These are phyloP conservation scores for Gossypium gossypioides DNA, from an alignment of 441 rosid species.

Conservation along the genomic window DNA sequence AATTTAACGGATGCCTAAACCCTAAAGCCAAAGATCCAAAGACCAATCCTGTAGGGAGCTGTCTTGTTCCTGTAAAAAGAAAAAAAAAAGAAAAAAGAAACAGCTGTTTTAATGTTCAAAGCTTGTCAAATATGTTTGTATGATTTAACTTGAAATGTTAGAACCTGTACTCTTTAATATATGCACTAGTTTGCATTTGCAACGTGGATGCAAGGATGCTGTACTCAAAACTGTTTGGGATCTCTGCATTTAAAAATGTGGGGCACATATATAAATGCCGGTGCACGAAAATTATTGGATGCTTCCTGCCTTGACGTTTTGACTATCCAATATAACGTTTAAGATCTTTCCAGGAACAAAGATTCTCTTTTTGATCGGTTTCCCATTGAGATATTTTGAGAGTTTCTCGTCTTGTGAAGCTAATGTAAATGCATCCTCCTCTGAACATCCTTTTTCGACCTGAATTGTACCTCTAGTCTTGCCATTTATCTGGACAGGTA, in stretches of 20 bases:
- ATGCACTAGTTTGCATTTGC: background rate
- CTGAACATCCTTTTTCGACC: slow-evolving; percentile 75
- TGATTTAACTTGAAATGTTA: background rate
- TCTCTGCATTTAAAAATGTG: background rate
- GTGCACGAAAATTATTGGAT: slow-evolving; percentile 7
- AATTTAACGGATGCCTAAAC: background rate
- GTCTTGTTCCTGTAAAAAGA: background rate
- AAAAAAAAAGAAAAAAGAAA: background rate
- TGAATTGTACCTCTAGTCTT: slow-evolving; percentile 83
- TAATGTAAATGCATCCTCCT: slow-evolving; percentile 65
- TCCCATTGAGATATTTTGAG: slow-evolving; percentile 51
- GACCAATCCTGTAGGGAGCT: background rate
- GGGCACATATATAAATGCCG: background rate
- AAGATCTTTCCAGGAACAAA: slow-evolving; percentile 82
- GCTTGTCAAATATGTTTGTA: background rate
- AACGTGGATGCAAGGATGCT: background rate
- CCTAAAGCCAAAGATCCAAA: background rate
- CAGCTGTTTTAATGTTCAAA: background rate
- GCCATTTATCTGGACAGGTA: slow-evolving; percentile 94
- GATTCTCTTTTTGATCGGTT: slow-evolving; percentile 59
- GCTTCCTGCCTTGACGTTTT: slow-evolving; percentile 42
- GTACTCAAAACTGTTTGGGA: background rate
- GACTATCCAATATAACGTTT: slow-evolving; percentile 60
- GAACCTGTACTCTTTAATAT: background rate
- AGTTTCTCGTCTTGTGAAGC: slow-evolving; percentile 43